These are phyloP conservation scores for Cinchona pubescens DNA, from an alignment of 257 asterid species.

Conservation along the genomic window DNA sequence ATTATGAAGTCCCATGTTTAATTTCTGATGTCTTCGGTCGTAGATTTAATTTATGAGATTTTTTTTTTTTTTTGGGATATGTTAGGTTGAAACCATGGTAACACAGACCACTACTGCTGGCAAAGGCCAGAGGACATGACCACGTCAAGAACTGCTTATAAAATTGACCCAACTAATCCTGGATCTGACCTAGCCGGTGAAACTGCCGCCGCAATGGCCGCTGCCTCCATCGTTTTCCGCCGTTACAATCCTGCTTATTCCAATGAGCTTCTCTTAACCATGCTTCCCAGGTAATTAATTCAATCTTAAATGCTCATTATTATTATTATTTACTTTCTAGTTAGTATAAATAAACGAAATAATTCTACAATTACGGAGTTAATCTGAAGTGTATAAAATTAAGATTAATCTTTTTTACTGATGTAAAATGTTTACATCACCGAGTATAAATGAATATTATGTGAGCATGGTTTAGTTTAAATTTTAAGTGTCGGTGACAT, in stretches of 20 bases:
- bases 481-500: no score
- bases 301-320: background rate
- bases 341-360: no score
- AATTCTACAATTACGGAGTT: no score
- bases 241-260: constrained; percentile 62
- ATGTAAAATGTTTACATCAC: no score
- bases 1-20: background rate
- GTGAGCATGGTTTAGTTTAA: no score
- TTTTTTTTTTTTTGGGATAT: background rate
- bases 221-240: constrained; percentile 85
- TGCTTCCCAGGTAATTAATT: constrained; percentile 57
- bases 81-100: constrained; percentile 90
- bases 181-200: constrained; percentile 98
- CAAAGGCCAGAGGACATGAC: constrained; percentile 97
- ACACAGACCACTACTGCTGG: constrained; percentile 94
- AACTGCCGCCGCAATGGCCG: constrained; percentile 97
- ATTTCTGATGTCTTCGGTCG: background rate
- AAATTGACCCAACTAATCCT: constrained; percentile 66
- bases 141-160: constrained; percentile 77
- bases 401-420: no score
- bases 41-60: background rate
- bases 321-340: background rate
- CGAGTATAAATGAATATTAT: no score
- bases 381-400: no score
- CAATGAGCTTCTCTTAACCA: constrained; percentile 71